Conservation (phyloP, 2,329 filamentous ascomycete genomes). For the Ophiostoma australiae region DNA sequence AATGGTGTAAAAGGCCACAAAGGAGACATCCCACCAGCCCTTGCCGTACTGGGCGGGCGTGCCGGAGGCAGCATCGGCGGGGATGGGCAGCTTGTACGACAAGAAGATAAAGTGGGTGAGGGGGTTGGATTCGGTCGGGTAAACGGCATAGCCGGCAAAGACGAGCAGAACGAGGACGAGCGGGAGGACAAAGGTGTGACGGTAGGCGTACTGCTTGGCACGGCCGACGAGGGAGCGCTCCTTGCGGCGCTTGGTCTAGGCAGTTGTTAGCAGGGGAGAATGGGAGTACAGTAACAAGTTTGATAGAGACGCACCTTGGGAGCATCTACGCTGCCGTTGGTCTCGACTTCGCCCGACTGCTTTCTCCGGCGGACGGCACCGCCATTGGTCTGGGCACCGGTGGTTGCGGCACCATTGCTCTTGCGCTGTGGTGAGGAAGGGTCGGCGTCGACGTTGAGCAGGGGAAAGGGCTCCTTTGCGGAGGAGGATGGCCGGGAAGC, state of each 20-base stretch:
- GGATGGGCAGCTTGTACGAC: conserved; percentile 68
- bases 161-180: conserved; percentile 62
- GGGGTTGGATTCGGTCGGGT: conserved; percentile 73
- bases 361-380: conserved; percentile 44
- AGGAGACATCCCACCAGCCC: conserved; percentile 77
- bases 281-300: background rate
- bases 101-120: conserved; percentile 81
- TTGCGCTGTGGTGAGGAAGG: conserved; percentile 44
- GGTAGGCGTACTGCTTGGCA: conserved; percentile 47
- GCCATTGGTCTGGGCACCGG: conserved; percentile 21
- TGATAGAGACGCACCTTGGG: conserved; percentile 22
- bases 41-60: conserved; percentile 73
- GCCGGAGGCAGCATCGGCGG: conserved; percentile 38
- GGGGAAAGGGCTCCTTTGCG: conserved; percentile 51
- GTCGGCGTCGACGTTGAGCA: conserved; percentile 39
- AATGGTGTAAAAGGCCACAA: conserved; percentile 83
- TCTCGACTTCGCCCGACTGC: conserved; percentile 48
- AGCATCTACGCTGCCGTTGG: conserved; percentile 38
- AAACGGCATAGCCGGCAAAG: conserved; percentile 63
- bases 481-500: conserved; percentile 27
- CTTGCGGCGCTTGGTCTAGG: conserved; percentile 53
- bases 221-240: conserved; percentile 51
- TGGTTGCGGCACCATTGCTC: conserved; percentile 29
- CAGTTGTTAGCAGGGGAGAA: conserved; percentile 35
- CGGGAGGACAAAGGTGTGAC: conserved; percentile 61